Conservation (phyloP, 2,329 filamentous ascomycete genomes). For the Truncatella angustata region DNA sequence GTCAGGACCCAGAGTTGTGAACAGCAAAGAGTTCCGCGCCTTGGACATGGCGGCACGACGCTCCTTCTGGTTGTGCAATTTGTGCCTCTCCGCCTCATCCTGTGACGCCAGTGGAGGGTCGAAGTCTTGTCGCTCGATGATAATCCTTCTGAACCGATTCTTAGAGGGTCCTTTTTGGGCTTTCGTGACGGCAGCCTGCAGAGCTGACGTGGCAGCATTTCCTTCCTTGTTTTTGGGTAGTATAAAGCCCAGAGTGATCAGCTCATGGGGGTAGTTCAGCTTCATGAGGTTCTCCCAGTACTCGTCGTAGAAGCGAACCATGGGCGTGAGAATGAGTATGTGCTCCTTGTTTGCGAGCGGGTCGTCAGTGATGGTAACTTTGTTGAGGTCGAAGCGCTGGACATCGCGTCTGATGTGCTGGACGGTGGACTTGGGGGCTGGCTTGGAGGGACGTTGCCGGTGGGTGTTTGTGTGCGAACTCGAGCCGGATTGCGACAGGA, state of each 20-base stretch:
- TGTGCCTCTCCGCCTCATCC: conserved; percentile 85
- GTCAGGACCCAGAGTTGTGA: conserved; percentile 86
- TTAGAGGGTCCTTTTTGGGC: conserved; percentile 81
- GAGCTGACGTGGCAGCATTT: conserved; percentile 76
- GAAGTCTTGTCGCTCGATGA: conserved; percentile 93
- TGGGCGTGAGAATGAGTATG: conserved; percentile 86
- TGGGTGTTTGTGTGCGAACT: conserved; percentile 16
- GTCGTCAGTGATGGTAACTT: conserved; percentile 77
- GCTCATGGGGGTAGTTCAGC: conserved; percentile 85
- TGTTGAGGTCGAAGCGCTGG: conserved; percentile 91
- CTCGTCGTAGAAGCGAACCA: conserved; percentile 87
- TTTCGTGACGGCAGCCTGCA: conserved; percentile 82
- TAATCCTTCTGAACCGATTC: conserved; percentile 86
- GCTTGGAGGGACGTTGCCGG: conserved; percentile 40
- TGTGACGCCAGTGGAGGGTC: conserved; percentile 79
- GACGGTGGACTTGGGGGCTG: conserved; percentile 61
- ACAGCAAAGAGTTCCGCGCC: conserved; percentile 89
- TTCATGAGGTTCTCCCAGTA: conserved; percentile 94
- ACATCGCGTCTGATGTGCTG: conserved; percentile 73
- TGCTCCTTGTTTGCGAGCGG: conserved; percentile 79
- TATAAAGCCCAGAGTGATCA: conserved; percentile 95
- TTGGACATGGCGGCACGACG: conserved; percentile 88
- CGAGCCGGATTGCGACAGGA: conserved; percentile 25
- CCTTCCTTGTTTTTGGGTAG: conserved; percentile 91
- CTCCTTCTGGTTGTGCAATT: conserved; percentile 83